These are phyloP conservation scores for Arthrobotrys sphaeroides DNA, from an alignment of 2,329 filamentous ascomycete species.

Conservation along the genomic window DNA sequence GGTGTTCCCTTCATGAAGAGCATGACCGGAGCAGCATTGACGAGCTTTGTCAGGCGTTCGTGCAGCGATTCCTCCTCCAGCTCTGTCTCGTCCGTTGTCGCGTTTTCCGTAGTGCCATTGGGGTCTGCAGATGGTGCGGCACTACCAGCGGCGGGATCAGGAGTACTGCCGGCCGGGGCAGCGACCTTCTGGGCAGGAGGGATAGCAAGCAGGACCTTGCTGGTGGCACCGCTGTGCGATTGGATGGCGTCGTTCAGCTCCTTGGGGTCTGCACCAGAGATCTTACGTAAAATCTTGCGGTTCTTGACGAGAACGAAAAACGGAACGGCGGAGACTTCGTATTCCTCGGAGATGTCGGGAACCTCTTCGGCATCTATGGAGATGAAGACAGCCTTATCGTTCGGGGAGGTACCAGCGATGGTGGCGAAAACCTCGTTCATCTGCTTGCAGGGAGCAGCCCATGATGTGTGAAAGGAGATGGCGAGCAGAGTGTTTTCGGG, in stretches of 20 bases:
- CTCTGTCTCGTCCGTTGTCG: slow-evolving; percentile 58
- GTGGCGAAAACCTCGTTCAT: slow-evolving; percentile 68
- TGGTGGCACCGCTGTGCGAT: slow-evolving; percentile 69
- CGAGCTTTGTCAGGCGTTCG: slow-evolving; percentile 80
- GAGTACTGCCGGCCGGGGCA: slow-evolving; percentile 40
- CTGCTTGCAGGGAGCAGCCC: slow-evolving; percentile 94
- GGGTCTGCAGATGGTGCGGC: slow-evolving; percentile 55
- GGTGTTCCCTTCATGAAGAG: slow-evolving; percentile 99
- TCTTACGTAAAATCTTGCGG: slow-evolving; percentile 79
- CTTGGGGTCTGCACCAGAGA: slow-evolving; percentile 87
- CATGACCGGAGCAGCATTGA: slow-evolving; percentile 97
- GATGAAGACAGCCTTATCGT: slow-evolving; percentile 77
- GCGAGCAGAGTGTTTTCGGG: slow-evolving; percentile 77
- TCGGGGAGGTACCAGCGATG: slow-evolving; percentile 30
- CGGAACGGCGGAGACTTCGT: slow-evolving; percentile 93
- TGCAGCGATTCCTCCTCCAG: slow-evolving; percentile 84
- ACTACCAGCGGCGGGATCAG: slow-evolving; percentile 55
- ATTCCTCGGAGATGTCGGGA: slow-evolving; percentile 87
- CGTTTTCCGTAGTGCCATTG: slow-evolving; percentile 59
- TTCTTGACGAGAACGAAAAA: slow-evolving; percentile 85
- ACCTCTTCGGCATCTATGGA: slow-evolving; percentile 94
- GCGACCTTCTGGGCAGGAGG: slow-evolving; percentile 58
- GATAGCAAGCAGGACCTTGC: slow-evolving; percentile 60
- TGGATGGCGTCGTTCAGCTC: slow-evolving; percentile 88
- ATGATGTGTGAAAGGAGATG: slow-evolving; percentile 94